Conservation (phyloP, 192 early-diverging fungal genomes). For the Umbelopsis sp. region DNA sequence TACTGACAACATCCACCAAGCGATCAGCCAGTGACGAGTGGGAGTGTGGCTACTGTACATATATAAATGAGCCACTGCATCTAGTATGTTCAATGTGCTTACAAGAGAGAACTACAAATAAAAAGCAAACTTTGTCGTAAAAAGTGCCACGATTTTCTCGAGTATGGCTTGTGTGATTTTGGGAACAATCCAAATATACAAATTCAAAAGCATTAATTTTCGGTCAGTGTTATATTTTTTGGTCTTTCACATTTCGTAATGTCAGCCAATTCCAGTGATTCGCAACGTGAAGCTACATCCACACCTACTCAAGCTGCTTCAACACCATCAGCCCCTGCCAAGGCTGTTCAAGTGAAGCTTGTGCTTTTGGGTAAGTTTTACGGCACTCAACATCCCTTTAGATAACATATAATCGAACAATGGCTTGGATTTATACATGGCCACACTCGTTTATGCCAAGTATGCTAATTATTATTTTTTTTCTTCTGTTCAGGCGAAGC, state of each 20-base stretch:
- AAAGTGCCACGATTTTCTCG: neutral
- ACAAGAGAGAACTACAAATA: conserved; percentile 1
- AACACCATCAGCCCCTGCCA: conserved; percentile 41
- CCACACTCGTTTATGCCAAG: neutral
- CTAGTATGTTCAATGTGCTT: conserved; percentile 15
- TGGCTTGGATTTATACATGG: neutral
- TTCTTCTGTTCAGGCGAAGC: conserved; percentile 65
- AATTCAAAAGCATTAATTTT: neutral
- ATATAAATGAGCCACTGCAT: conserved; percentile 8
- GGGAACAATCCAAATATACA: too few species aligned
- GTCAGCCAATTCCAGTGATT: conserved; percentile 14
- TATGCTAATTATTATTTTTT: neutral
- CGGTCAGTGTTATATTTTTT: neutral
- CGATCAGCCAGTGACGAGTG: neutral
- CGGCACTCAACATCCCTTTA: neutral
- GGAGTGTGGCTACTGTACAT: conserved; percentile 2
- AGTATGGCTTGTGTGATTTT: too few species aligned
- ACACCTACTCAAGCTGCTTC: conserved; percentile 1
- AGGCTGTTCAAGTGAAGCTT: conserved; percentile 96
- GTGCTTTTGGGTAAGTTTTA: conserved; percentile 76
- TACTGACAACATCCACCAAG: neutral
- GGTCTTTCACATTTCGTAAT: conserved; percentile 15
- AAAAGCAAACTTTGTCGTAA: neutral
- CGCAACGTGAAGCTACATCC: conserved; percentile 17
- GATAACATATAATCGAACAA: neutral